Evolutionary conservation across 2,329 filamentous ascomycete species (phyloP).

Genomic region (Drechslerella stenobrocha): DNA sequence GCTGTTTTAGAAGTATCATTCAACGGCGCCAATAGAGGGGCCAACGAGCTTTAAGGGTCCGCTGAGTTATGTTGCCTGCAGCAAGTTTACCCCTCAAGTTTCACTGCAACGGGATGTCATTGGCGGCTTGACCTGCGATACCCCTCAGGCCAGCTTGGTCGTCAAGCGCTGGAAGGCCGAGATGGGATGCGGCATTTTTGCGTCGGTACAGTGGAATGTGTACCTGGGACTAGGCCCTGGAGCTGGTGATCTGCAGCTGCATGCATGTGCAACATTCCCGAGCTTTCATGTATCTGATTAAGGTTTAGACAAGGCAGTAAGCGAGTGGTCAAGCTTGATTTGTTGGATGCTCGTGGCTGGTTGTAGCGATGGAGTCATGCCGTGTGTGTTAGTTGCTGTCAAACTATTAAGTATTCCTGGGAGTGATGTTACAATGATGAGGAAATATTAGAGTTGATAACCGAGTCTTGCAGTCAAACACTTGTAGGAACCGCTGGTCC

Average conservation of each 20-base stretch:
- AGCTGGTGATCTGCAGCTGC: constrained; percentile 36
- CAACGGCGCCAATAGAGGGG: background rate
- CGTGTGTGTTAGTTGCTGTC: too few relatives aligned
- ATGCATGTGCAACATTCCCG: constrained; percentile 27
- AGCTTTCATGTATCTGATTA: constrained; percentile 1
- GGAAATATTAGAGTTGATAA: too few relatives aligned
- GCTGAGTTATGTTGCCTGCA: constrained; percentile 10
- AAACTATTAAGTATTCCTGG: too few relatives aligned
- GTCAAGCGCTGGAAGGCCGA: constrained; percentile 4
- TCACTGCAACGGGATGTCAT: constrained; percentile 1
- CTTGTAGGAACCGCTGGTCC: background rate
- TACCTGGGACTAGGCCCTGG: constrained; percentile 26
- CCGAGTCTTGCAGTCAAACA: too few relatives aligned
- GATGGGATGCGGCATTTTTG: constrained; percentile 44
- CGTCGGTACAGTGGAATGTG: constrained; percentile 4
- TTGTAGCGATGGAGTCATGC: too few relatives aligned
- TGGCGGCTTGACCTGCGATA: background rate
- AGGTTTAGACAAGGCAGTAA: background rate
- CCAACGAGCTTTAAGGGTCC: background rate
- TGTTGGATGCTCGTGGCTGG: background rate
- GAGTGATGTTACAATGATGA: too few relatives aligned
- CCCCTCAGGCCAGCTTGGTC: background rate
- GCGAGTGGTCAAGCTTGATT: constrained; percentile 4
- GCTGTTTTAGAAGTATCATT: background rate
- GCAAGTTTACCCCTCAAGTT: constrained; percentile 32